Base-by-base conservation (phyloP, 2,329 filamentous ascomycete genomes). In the Pestalotiopsis sp. region DNA sequence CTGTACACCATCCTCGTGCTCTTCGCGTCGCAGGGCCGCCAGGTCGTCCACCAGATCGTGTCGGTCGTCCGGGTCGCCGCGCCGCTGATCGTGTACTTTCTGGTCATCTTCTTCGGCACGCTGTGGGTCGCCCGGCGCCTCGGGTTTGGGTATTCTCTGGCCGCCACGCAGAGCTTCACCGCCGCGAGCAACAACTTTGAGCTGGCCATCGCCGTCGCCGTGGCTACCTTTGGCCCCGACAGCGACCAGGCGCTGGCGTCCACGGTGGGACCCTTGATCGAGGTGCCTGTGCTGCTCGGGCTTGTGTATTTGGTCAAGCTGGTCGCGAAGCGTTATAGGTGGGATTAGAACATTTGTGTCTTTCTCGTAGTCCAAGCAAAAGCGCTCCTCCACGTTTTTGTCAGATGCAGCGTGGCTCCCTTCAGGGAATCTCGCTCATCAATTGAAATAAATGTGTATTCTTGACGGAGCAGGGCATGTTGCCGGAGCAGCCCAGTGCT, bases 171-270 rank as follows among this genome's bases (percentile, higher is more conserved):
- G 79, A 94, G 92, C 75, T 96, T 97, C 74, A 97, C 93, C 0
- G 94, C 93, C 0, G 92, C 93, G 1, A 97, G 94, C 77, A 97
- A 97, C 76, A 97, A 97, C 76, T 97, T 97, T 74, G 94, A 97
- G 81, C 82, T 97, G 26, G 93, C 94, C 0, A 97, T 97, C 79
- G 94, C 94, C 0, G 94, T 97, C 0, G 92, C 92, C 0, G 90
- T 97, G 3, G 91, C 94, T 0, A 91, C 91, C 0, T 97, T 92
- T 79, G 94, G 94, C 0, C 85, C 91, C 0, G 82, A 91, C 55
- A 95, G 92, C 73, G 89, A 94, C 63, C 90, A 97, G 79, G 94
- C 94, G 0, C 81, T 97, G 58, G 93, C 94, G 0, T 85, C 92
- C 7, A 97, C 94, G 0, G 93, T 97, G 0, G 93, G 94, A 0